Percentiles rank a stretch among this genome's conserved stretches.
Conservation (phyloP, 306 rosid species). For the Pyrus communis region DNA sequence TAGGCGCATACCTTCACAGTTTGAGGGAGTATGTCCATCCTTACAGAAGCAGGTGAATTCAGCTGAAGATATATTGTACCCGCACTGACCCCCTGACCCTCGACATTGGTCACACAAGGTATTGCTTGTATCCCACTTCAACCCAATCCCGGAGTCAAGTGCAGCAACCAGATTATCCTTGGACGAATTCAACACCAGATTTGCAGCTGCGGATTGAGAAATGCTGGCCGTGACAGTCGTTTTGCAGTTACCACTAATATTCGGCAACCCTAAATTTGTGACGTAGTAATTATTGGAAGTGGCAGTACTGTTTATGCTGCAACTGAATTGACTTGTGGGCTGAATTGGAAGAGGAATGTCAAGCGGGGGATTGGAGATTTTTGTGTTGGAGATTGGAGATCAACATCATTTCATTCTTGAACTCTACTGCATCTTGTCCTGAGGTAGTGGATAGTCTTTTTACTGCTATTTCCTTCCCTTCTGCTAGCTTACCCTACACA, state of each 20-base stretch:
- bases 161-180: conserved; percentile 11
- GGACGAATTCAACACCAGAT: neutral
- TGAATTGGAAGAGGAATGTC: neutral
- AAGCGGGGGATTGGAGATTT: neutral
- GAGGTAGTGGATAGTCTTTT: no score
- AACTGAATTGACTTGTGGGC: conserved; percentile 21
- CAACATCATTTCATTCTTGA: no score
- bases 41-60: conserved; percentile 45
- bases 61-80: conserved; percentile 16
- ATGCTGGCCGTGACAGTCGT: conserved; percentile 21
- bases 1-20: conserved; percentile 10
- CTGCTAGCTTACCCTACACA: no score
- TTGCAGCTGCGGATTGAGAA: conserved; percentile 16
- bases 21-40: conserved; percentile 25
- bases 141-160: conserved; percentile 36
- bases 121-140: conserved; percentile 38
- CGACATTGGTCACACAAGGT: conserved; percentile 33
- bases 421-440: no score
- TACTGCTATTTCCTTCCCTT: no score
- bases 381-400: no score
- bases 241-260: neutral
- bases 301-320: conserved; percentile 9
- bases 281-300: conserved; percentile 18
- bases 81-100: conserved; percentile 42
- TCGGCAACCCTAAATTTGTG: neutral